phyloP scores from a whole-genome alignment of 441 rosid species.

The Brassica balearica region DNA sequence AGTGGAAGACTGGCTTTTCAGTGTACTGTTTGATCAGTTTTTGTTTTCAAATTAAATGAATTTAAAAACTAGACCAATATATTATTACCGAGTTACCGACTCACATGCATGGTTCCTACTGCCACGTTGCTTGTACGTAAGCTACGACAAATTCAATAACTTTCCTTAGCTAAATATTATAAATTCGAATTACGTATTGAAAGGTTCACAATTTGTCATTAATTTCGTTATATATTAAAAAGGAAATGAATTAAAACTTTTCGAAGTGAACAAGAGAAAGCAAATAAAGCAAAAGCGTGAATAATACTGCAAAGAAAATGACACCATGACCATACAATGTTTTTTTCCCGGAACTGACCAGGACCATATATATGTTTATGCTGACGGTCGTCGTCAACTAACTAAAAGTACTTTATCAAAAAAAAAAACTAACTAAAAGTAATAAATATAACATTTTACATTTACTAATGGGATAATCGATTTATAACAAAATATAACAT shows the following conservation, averaged over 20 bases:
- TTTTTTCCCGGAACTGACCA: not conserved
- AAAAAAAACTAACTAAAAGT: too few species aligned
- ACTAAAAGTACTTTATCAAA: too few species aligned
- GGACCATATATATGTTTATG: not conserved
- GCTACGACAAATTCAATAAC: slow-evolving; percentile 12
- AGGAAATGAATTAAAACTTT: not conserved
- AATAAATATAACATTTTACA: not conserved
- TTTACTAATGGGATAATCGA: not conserved
- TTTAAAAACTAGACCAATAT: not conserved
- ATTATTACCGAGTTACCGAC: not conserved
- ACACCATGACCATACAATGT: not conserved
- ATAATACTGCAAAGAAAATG: slow-evolving; percentile 16
- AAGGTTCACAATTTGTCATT: not conserved
- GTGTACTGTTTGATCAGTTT: not conserved
- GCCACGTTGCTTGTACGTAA: slow-evolving; percentile 8
- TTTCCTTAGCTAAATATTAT: not conserved
- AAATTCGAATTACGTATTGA: not conserved
- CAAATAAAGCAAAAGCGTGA: slow-evolving; percentile 30
- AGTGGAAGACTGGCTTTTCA: slow-evolving; percentile 9
- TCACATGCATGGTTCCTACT: not conserved
- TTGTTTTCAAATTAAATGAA: not conserved
- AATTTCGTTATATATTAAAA: not conserved
- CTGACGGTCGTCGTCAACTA: not conserved
- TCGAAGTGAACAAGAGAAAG: not conserved
- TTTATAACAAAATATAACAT: too few species aligned